Conservation (phyloP, 148 eudicot species). For the Talinum fruticosum region DNA sequence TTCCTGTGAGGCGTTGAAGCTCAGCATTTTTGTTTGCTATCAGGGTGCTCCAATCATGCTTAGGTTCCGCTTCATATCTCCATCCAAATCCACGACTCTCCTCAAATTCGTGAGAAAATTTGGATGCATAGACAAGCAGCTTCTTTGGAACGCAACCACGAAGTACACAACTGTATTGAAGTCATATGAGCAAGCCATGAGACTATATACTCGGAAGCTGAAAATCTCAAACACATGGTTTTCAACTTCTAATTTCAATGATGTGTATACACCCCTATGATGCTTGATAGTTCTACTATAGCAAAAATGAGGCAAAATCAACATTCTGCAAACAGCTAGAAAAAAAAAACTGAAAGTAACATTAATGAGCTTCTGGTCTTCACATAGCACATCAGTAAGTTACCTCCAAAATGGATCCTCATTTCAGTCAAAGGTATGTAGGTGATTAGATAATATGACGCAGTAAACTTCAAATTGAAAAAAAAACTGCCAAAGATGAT, state of each 20-base stretch:
- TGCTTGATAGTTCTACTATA: neutral
- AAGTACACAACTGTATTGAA: slow-evolving; percentile 77
- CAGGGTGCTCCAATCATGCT: slow-evolving; percentile 94
- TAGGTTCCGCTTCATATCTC: slow-evolving; percentile 83
- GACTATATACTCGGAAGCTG: neutral
- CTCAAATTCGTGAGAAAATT: slow-evolving; percentile 90
- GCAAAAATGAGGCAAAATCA: neutral
- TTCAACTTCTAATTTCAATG: slow-evolving; percentile 8
- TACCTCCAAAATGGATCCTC: neutral
- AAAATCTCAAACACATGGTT: slow-evolving; percentile 8
- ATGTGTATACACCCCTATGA: neutral
- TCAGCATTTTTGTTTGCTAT: slow-evolving; percentile 98
- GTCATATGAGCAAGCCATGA: slow-evolving; percentile 2
- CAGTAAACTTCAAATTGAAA: neutral
- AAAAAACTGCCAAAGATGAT: no score
- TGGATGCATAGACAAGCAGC: slow-evolving; percentile 84
- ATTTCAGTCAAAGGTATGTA: neutral
- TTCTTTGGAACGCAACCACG: slow-evolving; percentile 99
- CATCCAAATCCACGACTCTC: slow-evolving; percentile 96
- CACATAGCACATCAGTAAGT: neutral
- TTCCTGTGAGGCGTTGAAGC: slow-evolving; percentile 86
- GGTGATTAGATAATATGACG: neutral
- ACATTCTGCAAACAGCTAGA: neutral
- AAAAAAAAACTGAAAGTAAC: neutral
- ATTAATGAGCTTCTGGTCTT: neutral